Percentiles rank a stretch among this genome's conserved stretches.
Conservation (phyloP, 2,329 filamentous ascomycete species). For the Aspergillus vadensis region DNA sequence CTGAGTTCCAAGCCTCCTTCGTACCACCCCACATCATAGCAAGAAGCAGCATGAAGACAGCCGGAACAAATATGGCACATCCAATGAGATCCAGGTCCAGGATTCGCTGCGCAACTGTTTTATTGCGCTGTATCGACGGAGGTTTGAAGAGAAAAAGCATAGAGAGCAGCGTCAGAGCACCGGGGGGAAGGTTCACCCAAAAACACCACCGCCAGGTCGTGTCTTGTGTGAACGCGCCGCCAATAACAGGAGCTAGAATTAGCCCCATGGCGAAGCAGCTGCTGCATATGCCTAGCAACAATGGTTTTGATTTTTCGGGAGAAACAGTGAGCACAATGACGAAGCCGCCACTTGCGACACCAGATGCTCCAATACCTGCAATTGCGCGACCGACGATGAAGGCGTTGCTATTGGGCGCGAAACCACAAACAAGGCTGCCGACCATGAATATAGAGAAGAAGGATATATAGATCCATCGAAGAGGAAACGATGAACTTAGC, state of each 20-base stretch:
- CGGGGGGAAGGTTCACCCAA: not conserved
- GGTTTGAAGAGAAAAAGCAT: not conserved
- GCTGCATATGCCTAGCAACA: constrained; percentile 7
- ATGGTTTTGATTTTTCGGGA: not conserved
- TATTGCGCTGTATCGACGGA: not conserved
- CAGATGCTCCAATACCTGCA: not conserved
- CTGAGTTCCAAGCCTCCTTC: not conserved
- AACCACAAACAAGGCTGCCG: not conserved
- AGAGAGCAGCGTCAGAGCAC: not conserved
- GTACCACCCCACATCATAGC: not conserved
- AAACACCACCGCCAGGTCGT: not conserved
- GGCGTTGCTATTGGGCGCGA: not conserved
- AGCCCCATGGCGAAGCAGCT: constrained; percentile 10
- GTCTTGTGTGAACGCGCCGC: constrained; percentile 12
- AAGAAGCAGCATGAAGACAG: not conserved
- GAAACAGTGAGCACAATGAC: not conserved
- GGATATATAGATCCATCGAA: not conserved
- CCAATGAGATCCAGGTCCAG: not conserved
- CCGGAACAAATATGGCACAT: not conserved
- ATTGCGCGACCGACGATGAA: not conserved
- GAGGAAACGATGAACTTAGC: constrained; percentile 6
- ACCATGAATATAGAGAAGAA: not conserved
- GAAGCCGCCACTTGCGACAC: not conserved
- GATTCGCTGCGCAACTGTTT: not conserved
- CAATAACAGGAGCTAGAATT: constrained; percentile 12